Percentiles rank a stretch among this genome's conserved stretches.
Conservation (phyloP, 2,329 filamentous ascomycete species). For the Sporothrix brasiliensis region DNA sequence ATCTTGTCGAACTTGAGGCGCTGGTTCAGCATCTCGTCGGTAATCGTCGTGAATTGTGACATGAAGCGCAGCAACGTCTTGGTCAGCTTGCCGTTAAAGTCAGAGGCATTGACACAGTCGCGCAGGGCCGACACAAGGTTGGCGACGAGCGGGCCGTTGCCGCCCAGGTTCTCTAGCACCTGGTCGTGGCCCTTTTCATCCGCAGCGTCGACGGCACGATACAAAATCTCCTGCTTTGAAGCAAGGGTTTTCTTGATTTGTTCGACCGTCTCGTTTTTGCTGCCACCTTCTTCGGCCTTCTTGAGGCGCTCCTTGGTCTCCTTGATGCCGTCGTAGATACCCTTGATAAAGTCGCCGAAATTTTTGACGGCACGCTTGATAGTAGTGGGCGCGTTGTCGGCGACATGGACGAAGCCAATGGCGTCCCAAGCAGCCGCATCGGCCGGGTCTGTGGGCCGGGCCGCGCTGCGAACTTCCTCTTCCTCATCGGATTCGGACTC, state of each 20-base stretch:
- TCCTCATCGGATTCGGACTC: conserved; percentile 33
- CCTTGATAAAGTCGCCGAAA: conserved; percentile 55
- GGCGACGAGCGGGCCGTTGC: conserved; percentile 59
- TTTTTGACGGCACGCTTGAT: conserved; percentile 55
- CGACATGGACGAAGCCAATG: conserved; percentile 54
- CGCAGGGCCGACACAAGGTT: conserved; percentile 59
- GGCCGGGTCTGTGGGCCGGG: conserved; percentile 50
- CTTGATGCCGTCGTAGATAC: conserved; percentile 53
- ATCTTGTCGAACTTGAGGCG: conserved; percentile 68
- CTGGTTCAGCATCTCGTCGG: conserved; percentile 60
- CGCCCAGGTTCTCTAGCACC: conserved; percentile 61
- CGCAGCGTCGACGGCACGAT: conserved; percentile 56
- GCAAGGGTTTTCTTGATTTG: conserved; percentile 49
- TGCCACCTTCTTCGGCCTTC: conserved; percentile 45
- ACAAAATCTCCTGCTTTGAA: conserved; percentile 53
- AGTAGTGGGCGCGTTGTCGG: conserved; percentile 42
- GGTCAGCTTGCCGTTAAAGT: conserved; percentile 58
- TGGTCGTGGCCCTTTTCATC: conserved; percentile 58
- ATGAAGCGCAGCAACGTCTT: conserved; percentile 63
- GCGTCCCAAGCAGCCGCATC: conserved; percentile 59
- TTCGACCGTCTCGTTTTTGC: conserved; percentile 44
- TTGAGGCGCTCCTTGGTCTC: conserved; percentile 52
- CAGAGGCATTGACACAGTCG: conserved; percentile 55
- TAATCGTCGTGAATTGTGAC: conserved; percentile 63
- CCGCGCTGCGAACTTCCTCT: conserved; percentile 46